Percentiles rank a stretch among this genome's conserved stretches.
Evolutionary conservation across 2,329 filamentous ascomycete genomes (phyloP).

Genomic region (Lasiodiplodia gonubiensis): DNA sequence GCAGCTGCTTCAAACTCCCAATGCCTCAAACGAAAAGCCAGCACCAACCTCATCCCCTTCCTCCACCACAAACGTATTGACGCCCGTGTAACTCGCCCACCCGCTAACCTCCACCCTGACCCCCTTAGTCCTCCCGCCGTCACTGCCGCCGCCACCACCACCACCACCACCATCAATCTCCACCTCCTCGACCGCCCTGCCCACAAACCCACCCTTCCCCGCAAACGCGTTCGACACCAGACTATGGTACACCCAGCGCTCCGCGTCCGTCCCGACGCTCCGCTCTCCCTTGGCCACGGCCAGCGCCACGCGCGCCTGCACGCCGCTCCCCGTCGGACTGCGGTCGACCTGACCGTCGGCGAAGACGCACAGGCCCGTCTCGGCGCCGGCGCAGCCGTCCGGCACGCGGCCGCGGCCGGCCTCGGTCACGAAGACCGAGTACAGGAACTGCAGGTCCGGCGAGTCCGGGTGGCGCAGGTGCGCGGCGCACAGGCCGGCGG

Average conservation of each 20-base stretch:
- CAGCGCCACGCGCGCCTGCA: conserved; percentile 40
- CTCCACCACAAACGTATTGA: conserved; percentile 31
- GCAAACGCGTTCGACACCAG: conserved; percentile 32
- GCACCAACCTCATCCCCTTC: conserved; percentile 30
- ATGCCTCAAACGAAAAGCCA: conserved; percentile 32
- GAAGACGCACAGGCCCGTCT: conserved; percentile 54
- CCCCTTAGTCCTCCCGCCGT: conserved; percentile 9
- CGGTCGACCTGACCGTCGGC: conserved; percentile 56
- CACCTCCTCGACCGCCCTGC: conserved; percentile 29
- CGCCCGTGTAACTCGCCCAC: conserved; percentile 33
- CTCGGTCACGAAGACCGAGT: conserved; percentile 51
- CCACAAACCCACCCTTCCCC: conserved; percentile 31
- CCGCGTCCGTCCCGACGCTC: conserved; percentile 25
- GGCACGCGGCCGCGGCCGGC: conserved; percentile 32
- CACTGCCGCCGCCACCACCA: not conserved
- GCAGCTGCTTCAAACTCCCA: not conserved
- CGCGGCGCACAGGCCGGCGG: conserved; percentile 29
- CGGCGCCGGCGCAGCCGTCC: conserved; percentile 36
- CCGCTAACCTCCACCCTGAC: conserved; percentile 32
- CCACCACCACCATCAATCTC: conserved; percentile 20
- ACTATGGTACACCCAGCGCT: conserved; percentile 34
- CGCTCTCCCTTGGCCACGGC: conserved; percentile 32
- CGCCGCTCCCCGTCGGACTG: conserved; percentile 43
- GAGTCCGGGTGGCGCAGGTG: conserved; percentile 43
- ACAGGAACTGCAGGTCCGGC: conserved; percentile 45